Evolutionary conservation across 2,329 filamentous ascomycete species (phyloP).

Genomic region (Cadophora sp.): DNA sequence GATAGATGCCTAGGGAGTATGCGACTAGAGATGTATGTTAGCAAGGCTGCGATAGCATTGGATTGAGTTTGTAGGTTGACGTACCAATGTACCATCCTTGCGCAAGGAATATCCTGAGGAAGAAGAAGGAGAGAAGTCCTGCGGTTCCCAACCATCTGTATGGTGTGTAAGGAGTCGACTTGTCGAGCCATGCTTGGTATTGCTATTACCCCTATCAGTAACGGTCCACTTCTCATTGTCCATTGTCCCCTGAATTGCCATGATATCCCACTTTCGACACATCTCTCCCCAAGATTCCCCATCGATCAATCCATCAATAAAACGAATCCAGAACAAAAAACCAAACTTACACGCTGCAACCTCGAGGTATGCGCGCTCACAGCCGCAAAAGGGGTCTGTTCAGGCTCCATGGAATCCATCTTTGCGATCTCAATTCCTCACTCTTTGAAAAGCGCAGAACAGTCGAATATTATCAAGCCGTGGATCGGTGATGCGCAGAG

Average conservation of each 20-base stretch:
- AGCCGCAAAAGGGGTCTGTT: slow-evolving; percentile 89
- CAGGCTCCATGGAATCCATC: slow-evolving; percentile 89
- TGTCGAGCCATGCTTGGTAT: slow-evolving; percentile 94
- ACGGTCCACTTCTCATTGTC: slow-evolving; percentile 11
- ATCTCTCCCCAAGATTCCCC: not conserved
- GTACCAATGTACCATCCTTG: slow-evolving; percentile 99
- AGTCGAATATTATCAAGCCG: not conserved
- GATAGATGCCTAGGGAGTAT: slow-evolving; percentile 97
- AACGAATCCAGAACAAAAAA: slow-evolving; percentile 33
- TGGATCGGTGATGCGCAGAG: slow-evolving; percentile 8
- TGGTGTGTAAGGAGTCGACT: slow-evolving; percentile 85
- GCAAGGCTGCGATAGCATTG: not conserved
- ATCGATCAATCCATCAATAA: not conserved
- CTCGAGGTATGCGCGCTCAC: slow-evolving; percentile 85
- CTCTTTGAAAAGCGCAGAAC: not conserved
- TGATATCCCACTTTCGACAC: not conserved
- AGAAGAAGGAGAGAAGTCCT: slow-evolving; percentile 79
- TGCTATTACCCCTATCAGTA: slow-evolving; percentile 60
- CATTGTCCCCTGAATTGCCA: not conserved
- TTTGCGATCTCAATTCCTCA: slow-evolving; percentile 20
- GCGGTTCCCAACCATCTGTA: slow-evolving; percentile 93
- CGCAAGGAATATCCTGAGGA: slow-evolving; percentile 85
- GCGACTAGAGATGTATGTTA: slow-evolving; percentile 68
- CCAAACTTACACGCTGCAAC: slow-evolving; percentile 69
- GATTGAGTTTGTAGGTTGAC: slow-evolving; percentile 31